Base-by-base conservation (phyloP, 495 filamentous ascomycete genomes). In the Friedmanniomyces endolithicus region DNA sequence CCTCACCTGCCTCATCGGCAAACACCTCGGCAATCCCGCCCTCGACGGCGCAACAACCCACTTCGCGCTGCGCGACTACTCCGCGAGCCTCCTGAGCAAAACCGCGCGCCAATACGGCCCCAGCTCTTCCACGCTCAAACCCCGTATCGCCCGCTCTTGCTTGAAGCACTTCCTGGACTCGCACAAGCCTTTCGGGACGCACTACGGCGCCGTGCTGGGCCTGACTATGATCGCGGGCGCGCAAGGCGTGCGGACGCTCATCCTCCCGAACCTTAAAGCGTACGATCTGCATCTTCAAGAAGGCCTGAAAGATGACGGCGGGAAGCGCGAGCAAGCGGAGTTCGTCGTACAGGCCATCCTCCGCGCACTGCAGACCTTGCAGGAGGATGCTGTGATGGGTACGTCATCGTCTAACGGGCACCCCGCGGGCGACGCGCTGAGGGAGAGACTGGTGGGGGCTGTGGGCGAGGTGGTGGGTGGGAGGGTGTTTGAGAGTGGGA, bases 131-230 rank as follows among this genome's bases (percentile, higher is more conserved):
- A 82, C 82, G 23, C 77, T 98, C 17, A 87, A 87, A 50, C 83
- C 92, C 0, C 82, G 92, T 33, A 78, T 98, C n/a, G 86, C 88
- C 14, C 80, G 92, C 14, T 88, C 87, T 0, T 96, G 87, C 65
- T 77, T 97, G 2, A 95, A 94, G 71, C 73, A 81, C 61, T 89
- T 95, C 67, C 78, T 98, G 8, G 88, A 95, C 65, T 86, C 88
- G 0, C 75, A 78, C 29, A 84, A 88, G 63, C 80, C 87, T 0
- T 76, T 89, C 4, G 78, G 82, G 17, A 83, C 88, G 4, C 86
- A 92, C 62, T 97, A 88, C 64, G 92, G 92, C 48, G 87, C 90
- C 11, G 77, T 98, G 37, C 76, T 79, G 37, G 89, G 88, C 3
- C 72, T 98, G 11, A 74, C 78, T 0, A 76, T 79, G 0, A 80